These are phyloP conservation scores for Biancaea sappan DNA, from an alignment of 306 rosid genomes.

Conservation along the genomic window DNA sequence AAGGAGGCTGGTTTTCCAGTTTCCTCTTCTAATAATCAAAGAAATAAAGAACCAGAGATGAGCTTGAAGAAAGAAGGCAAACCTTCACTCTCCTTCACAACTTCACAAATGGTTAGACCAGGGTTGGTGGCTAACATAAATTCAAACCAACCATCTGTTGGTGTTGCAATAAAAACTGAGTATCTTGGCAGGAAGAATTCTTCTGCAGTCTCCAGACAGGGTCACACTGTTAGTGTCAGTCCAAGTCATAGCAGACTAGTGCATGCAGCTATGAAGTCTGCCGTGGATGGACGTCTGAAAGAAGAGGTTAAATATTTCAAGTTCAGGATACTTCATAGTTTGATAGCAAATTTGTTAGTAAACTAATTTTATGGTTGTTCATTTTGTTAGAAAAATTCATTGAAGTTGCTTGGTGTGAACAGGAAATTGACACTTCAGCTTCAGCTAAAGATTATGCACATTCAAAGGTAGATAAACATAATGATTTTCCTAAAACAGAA, in stretches of 20 bases:
- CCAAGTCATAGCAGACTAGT: slow-evolving; percentile 45
- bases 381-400: slow-evolving; percentile 27
- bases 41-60: slow-evolving; percentile 33
- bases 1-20: slow-evolving; percentile 38
- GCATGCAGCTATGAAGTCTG: slow-evolving; percentile 41
- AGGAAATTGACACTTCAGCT: slow-evolving; percentile 50
- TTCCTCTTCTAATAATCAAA: slow-evolving; percentile 32
- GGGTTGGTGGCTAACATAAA: slow-evolving; percentile 30
- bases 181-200: slow-evolving; percentile 39
- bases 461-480: slow-evolving; percentile 36
- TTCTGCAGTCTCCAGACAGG: slow-evolving; percentile 50
- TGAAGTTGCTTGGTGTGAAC: slow-evolving; percentile 44
- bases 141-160: slow-evolving; percentile 40
- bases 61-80: slow-evolving; percentile 49
- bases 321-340: slow-evolving; percentile 25
- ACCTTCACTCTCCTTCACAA: slow-evolving; percentile 28
- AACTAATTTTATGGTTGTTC: slow-evolving; percentile 35
- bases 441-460: slow-evolving; percentile 40
- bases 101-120: slow-evolving; percentile 35
- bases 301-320: slow-evolving; percentile 57
- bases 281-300: slow-evolving; percentile 40
- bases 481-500: slow-evolving; percentile 43
- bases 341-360: slow-evolving; percentile 19
- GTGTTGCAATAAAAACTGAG: slow-evolving; percentile 41
- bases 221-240: slow-evolving; percentile 27